A percentile compares a stretch with the other conserved stretches of the same genome.
phyloP scores from a whole-genome alignment of 257 asterid genomes.

The Solanum virginianum region DNA sequence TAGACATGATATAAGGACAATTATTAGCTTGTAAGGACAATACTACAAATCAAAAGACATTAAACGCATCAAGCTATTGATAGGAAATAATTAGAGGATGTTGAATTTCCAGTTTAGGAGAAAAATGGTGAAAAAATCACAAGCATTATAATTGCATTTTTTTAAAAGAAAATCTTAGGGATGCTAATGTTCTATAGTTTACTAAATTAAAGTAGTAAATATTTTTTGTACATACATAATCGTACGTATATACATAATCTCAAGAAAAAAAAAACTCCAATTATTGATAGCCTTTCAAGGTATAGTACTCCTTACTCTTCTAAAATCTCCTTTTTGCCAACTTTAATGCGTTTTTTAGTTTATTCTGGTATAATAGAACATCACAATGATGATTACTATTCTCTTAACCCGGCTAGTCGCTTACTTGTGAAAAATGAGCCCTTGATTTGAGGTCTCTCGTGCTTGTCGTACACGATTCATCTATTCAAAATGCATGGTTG shows the following conservation, averaged over 20 bases:
- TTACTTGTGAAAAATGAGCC: neutral
- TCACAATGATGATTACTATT: slow-evolving; percentile 1
- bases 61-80: no score
- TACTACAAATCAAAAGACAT: no score
- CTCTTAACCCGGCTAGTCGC: neutral
- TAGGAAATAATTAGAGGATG: no score
- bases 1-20: no score
- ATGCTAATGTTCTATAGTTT: no score
- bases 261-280: neutral
- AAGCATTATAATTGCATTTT: no score
- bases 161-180: no score
- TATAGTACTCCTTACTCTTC: neutral
- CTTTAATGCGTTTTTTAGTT: neutral
- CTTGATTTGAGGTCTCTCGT: neutral
- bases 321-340: neutral
- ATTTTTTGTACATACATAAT: no score
- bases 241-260: neutral
- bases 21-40: no score
- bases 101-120: no score
- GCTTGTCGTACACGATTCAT: neutral
- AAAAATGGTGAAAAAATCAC: no score
- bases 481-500: neutral
- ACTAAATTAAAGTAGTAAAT: no score
- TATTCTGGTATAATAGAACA: neutral
- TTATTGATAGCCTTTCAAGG: neutral